phyloP scores from a whole-genome alignment of 2,329 filamentous ascomycete genomes.

The Nemania serpens region DNA sequence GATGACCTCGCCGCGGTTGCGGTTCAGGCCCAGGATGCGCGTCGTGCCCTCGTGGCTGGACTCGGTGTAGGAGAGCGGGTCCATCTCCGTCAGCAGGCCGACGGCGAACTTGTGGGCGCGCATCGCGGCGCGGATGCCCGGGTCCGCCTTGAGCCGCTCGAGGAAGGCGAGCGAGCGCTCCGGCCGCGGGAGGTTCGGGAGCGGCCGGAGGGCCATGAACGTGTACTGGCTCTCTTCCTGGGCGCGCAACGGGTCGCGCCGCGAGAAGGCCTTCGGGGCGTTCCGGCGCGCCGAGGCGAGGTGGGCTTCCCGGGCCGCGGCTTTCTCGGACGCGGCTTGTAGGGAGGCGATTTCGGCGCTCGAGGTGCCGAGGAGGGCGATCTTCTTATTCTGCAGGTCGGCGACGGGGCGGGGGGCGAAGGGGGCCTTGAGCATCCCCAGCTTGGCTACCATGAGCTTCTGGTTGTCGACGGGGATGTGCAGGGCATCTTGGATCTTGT shows the following conservation, averaged over 20 bases:
- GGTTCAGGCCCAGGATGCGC: conserved; percentile 82
- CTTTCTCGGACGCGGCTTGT: conserved; percentile 52
- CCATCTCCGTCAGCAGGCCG: conserved; percentile 90
- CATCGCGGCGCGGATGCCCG: conserved; percentile 86
- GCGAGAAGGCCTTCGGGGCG: conserved; percentile 33
- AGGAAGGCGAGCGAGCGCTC: conserved; percentile 73
- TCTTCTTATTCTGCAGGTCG: conserved; percentile 59
- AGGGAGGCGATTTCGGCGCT: conserved; percentile 63
- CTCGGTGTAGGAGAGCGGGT: conserved; percentile 78
- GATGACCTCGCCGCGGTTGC: conserved; percentile 86
- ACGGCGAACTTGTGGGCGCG: conserved; percentile 82
- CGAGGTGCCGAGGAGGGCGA: conserved; percentile 68
- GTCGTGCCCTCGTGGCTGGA: conserved; percentile 72
- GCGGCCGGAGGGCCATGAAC: conserved; percentile 76
- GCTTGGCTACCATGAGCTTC: conserved; percentile 70
- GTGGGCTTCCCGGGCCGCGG: conserved; percentile 53
- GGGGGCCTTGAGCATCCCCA: conserved; percentile 66
- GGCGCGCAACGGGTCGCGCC: conserved; percentile 45
- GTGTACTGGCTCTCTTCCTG: conserved; percentile 72
- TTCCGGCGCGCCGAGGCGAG: conserved; percentile 42
- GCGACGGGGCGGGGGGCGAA: conserved; percentile 60
- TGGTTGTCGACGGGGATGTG: conserved; percentile 67
- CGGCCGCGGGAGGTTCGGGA: conserved; percentile 77
- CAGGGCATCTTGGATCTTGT: conserved; percentile 59
- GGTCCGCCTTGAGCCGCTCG: conserved; percentile 76